A percentile compares a stretch with the other conserved stretches of the same genome.
phyloP scores from a whole-genome alignment of 495 filamentous ascomycete species.

The Filosporella fistucella region DNA sequence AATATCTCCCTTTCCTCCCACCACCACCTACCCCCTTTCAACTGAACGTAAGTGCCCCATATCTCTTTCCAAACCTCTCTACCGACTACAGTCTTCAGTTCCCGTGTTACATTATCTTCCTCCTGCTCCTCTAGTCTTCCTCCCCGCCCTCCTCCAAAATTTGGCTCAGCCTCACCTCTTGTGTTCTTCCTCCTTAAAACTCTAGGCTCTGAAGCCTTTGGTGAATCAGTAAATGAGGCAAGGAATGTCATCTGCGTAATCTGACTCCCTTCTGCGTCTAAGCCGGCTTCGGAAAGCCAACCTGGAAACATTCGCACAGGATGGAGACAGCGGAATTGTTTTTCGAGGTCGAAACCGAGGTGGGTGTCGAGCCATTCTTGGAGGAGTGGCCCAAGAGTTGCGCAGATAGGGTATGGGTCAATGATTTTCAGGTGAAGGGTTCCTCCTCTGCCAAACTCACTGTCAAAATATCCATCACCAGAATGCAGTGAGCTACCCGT shows the following conservation, averaged over 20 bases:
- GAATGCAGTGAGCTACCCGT: not conserved
- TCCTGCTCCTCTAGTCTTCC: not conserved
- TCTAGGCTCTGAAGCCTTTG: not conserved
- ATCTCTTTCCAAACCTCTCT: conserved; percentile 20
- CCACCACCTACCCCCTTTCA: conserved; percentile 37
- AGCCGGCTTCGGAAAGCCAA: conserved; percentile 34
- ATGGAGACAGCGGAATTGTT: conserved; percentile 36
- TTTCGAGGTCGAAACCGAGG: conserved; percentile 37
- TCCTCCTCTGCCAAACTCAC: not conserved
- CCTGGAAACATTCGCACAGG: conserved; percentile 35
- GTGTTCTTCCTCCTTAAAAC: not conserved
- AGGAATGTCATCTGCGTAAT: conserved; percentile 7
- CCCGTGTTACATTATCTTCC: conserved; percentile 4
- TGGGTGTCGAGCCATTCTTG: conserved; percentile 42
- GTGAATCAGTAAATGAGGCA: not conserved
- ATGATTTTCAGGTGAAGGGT: conserved; percentile 28
- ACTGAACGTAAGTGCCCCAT: conserved; percentile 38
- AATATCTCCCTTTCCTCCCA: conserved; percentile 43
- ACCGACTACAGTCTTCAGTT: conserved; percentile 17
- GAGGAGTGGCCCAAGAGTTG: conserved; percentile 37
- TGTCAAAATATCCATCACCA: not conserved
- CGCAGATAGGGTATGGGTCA: conserved; percentile 36
- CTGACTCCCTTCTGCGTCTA: conserved; percentile 13
- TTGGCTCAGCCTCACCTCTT: not conserved
- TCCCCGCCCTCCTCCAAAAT: not conserved